Conservation (phyloP, 148 eudicot genomes). For the Camellia sinensis region DNA sequence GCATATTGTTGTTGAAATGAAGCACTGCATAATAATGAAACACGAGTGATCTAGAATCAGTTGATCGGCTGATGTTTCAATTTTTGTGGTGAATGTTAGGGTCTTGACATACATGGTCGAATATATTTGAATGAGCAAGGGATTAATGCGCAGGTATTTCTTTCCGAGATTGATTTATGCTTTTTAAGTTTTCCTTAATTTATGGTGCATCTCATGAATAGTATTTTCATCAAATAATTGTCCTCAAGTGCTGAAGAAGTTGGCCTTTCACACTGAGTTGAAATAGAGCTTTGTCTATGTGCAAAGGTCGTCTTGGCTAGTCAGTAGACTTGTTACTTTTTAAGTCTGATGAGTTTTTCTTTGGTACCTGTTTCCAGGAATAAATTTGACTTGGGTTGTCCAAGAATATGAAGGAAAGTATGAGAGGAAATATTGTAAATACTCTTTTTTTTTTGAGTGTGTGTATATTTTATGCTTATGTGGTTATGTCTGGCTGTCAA, state of each 20-base stretch:
- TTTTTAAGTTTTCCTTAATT: background rate
- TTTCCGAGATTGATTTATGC: constrained; percentile 1
- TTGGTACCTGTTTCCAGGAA: background rate
- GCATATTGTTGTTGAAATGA: constrained; percentile 5
- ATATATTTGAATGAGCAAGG: constrained; percentile 93
- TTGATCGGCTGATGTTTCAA: constrained; percentile 11
- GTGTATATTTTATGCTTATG: background rate
- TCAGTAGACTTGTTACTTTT: background rate
- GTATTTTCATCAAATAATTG: background rate
- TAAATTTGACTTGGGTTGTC: background rate
- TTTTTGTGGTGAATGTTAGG: constrained; percentile 40
- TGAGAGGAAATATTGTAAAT: background rate
- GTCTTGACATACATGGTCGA: constrained; percentile 80
- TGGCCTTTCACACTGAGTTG: constrained; percentile 7
- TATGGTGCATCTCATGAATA: background rate
- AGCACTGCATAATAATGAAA: background rate
- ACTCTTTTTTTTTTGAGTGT: background rate
- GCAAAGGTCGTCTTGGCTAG: constrained; percentile 8
- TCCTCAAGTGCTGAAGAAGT: background rate
- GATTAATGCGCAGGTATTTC: constrained; percentile 85
- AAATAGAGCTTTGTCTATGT: background rate
- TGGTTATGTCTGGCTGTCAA: background rate
- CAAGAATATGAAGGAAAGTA: background rate
- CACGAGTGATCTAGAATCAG: background rate
- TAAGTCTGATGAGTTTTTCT: background rate